Base-by-base conservation (phyloP, 805 yeast species). In the Candida saitoana region DNA sequence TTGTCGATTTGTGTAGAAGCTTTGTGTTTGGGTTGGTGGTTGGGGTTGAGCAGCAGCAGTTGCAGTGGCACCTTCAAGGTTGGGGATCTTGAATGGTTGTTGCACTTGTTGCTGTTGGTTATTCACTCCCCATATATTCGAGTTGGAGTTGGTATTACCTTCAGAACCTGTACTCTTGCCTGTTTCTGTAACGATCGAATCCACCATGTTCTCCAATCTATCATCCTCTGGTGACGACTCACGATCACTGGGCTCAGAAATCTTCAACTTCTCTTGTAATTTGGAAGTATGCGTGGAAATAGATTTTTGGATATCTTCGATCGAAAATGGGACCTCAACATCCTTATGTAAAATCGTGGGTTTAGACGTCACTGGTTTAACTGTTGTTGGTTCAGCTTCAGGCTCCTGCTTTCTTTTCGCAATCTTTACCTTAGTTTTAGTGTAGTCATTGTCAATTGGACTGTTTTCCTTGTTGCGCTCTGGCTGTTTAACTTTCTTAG, bases 261-360 rank as follows among this genome's bases (percentile, higher is more conserved):
- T 38, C 39, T 39, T 41, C 30, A 40, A 18, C 18, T 44, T 40
- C 15, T 48, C 42, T 14, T 56, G 52, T 24, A 64, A 45, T 31
- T 57, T 51, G 15, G 57, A 56, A 2, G 70, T 58, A 42, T 69
- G 73, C 29, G 51, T 60, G 6, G 57, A 45, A 22, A 69, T 69
- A 38, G 59, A 54, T 29, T 57, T 57, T 48, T 66, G 68, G 34
- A 69, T 67, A 27, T 67, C 73, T 29, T 60, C 65, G n/a, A 66
- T 50, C 0, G 70, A 56, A 5, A 50, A 41, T 3, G 65, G 63
- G 3, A 52, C 49, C 15, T 39, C 38, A 9, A 37, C 43, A 17
- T 41, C 39, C 16, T 32, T 25, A 4, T 17, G 30, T 25, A 30
- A 18, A 11, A 16, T 34, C 19, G 35, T 14, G 9, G 45, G 37